Evolutionary conservation across 345 rosid species (phyloP).

Genomic region (Acer negundo): DNA sequence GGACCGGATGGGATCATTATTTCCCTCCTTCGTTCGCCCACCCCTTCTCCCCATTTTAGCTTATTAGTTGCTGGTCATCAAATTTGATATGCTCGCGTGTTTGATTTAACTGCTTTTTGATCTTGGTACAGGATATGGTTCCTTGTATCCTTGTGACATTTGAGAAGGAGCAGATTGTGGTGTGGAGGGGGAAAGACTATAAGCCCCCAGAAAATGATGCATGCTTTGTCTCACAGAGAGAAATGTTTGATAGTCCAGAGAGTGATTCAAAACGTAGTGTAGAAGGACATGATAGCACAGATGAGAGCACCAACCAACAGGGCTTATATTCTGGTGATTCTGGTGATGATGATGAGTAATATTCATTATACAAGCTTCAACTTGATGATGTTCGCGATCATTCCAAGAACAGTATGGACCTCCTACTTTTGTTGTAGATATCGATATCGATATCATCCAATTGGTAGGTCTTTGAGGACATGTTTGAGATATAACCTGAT

Average conservation of each 20-base stretch:
- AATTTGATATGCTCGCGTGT: neutral
- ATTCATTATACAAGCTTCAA: neutral
- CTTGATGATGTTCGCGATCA: neutral
- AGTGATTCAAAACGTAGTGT: neutral
- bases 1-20: neutral
- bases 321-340: conserved; percentile 8
- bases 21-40: neutral
- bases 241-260: conserved; percentile 29
- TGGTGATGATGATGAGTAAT: conserved; percentile 18
- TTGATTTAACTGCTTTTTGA: neutral
- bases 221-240: conserved; percentile 31
- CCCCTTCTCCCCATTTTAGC: neutral
- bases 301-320: conserved; percentile 9
- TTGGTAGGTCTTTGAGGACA: neutral
- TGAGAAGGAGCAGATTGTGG: conserved; percentile 90
- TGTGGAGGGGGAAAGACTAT: conserved; percentile 77
- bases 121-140: conserved; percentile 63
- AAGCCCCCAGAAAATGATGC: conserved; percentile 51
- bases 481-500: neutral
- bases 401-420: neutral
- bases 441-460: neutral
- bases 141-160: conserved; percentile 87
- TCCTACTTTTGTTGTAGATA: neutral
- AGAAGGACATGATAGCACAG: conserved; percentile 14
- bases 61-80: neutral